Evolutionary conservation across 2,329 filamentous ascomycete genomes (phyloP).

Genomic region (Graphiopsis chlorocephala): DNA sequence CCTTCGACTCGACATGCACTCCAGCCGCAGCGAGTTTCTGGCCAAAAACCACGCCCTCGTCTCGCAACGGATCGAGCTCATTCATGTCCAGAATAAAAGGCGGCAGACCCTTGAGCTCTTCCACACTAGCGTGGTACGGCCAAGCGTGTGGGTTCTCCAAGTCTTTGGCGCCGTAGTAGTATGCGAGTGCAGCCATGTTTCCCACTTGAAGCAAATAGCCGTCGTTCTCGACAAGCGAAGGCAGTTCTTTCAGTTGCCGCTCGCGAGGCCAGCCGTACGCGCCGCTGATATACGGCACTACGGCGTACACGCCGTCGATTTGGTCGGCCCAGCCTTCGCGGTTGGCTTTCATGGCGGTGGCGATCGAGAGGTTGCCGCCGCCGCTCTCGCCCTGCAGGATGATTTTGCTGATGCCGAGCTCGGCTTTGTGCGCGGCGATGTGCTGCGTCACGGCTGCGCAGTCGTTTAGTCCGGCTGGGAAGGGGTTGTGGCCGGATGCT

Average conservation of each 20-base stretch:
- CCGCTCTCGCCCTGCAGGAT: slow-evolving; percentile 33
- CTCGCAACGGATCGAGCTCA: slow-evolving; percentile 32
- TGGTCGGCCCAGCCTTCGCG: slow-evolving; percentile 28
- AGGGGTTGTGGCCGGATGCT: slow-evolving; percentile 26
- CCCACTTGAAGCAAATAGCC: slow-evolving; percentile 25
- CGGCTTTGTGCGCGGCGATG: slow-evolving; percentile 22
- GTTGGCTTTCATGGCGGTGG: slow-evolving; percentile 30
- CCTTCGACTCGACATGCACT: slow-evolving; percentile 24
- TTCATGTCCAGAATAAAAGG: slow-evolving; percentile 30
- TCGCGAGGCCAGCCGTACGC: slow-evolving; percentile 22
- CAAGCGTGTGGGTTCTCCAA: slow-evolving; percentile 30
- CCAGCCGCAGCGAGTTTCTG: slow-evolving; percentile 29
- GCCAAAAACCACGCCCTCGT: slow-evolving; percentile 32
- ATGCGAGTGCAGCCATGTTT: slow-evolving; percentile 21
- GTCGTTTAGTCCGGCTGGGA: slow-evolving; percentile 32
- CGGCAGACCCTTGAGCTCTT: slow-evolving; percentile 31
- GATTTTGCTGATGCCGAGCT: slow-evolving; percentile 29
- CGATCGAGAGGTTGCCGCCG: slow-evolving; percentile 31
- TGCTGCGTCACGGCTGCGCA: slow-evolving; percentile 28
- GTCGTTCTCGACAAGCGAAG: slow-evolving; percentile 29
- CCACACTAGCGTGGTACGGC: slow-evolving; percentile 31
- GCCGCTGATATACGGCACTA: slow-evolving; percentile 29
- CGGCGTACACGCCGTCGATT: slow-evolving; percentile 29
- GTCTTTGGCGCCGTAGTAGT: slow-evolving; percentile 26
- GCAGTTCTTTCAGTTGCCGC: slow-evolving; percentile 26